Conservation (phyloP, 2,329 filamentous ascomycete genomes). For the Trichophyton schoenleinii region DNA sequence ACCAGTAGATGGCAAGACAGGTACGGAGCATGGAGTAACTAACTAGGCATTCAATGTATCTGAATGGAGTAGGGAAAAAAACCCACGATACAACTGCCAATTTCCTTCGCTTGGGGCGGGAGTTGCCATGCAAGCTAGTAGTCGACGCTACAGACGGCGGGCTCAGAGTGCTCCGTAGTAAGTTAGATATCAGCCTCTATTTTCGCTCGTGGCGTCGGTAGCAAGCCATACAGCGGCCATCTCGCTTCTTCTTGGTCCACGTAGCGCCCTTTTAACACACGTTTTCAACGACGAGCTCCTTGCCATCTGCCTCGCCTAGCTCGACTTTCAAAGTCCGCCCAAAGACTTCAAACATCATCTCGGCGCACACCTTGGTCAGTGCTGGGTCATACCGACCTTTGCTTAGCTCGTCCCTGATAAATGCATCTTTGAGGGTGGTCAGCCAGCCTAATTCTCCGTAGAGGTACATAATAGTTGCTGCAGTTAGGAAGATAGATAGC, state of each 20-base stretch:
- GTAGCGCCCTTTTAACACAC: constrained; percentile 44
- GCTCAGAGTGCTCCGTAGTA: no score
- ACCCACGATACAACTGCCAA: no score
- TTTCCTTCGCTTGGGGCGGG: no score
- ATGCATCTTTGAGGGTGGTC: constrained; percentile 48
- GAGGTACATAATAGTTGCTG: no score
- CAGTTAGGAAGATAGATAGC: no score
- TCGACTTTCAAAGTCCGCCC: constrained; percentile 65
- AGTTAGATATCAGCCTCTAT: not conserved
- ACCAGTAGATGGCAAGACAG: no score
- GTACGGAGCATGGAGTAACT: no score
- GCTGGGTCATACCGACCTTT: constrained; percentile 91
- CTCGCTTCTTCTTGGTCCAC: constrained; percentile 26
- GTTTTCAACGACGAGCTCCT: constrained; percentile 53
- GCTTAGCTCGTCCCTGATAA: constrained; percentile 82
- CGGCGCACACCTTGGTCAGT: constrained; percentile 75
- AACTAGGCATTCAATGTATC: no score
- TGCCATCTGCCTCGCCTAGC: constrained; percentile 55
- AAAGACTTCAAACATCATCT: constrained; percentile 80
- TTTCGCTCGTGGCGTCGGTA: not conserved
- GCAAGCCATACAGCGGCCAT: constrained; percentile 12
- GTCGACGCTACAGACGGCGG: no score
- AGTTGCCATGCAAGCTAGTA: no score
- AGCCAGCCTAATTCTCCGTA: not conserved
- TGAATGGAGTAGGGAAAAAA: no score